These are phyloP conservation scores for Lipomyces yamanashiensis DNA, from an alignment of 805 yeast genomes.

Conservation along the genomic window DNA sequence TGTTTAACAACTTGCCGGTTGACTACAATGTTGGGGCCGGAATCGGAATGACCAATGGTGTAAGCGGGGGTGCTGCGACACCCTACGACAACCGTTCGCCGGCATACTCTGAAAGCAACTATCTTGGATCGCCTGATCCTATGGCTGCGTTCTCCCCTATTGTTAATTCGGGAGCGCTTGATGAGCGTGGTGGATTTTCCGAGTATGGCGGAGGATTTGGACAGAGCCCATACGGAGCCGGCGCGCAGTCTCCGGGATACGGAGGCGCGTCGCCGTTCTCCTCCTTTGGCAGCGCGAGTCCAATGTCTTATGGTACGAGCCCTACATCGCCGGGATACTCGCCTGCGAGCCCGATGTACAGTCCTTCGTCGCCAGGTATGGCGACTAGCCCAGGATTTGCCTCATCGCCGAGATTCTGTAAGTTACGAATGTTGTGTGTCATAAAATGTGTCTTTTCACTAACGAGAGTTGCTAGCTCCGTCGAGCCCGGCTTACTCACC, in stretches of 20 bases:
- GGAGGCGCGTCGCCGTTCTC: constrained; percentile 78
- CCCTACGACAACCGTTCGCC: constrained; percentile 79
- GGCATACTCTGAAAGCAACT: constrained; percentile 61
- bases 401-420: constrained; percentile 51
- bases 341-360: constrained; percentile 74
- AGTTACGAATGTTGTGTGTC: not conserved
- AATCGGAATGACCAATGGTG: constrained; percentile 22
- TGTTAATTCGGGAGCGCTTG: constrained; percentile 80
- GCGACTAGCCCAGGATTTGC: constrained; percentile 74
- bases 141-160: constrained; percentile 85
- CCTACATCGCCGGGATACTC: constrained; percentile 70
- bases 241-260: constrained; percentile 64
- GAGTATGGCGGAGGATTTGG: constrained; percentile 80
- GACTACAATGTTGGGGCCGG: constrained; percentile 41
- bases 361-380: constrained; percentile 73
- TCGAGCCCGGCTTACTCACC: constrained; percentile 71
- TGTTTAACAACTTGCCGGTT: constrained; percentile 52
- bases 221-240: constrained; percentile 57
- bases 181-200: constrained; percentile 83
- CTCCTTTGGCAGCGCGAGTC: constrained; percentile 67
- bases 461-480: constrained; percentile 45
- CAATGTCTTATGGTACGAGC: constrained; percentile 51
- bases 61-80: constrained; percentile 79
- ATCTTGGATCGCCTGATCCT: constrained; percentile 68
- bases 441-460: not conserved